Evolutionary conservation across 306 rosid species (phyloP).

Genomic region (Arachis hypogaea): DNA sequence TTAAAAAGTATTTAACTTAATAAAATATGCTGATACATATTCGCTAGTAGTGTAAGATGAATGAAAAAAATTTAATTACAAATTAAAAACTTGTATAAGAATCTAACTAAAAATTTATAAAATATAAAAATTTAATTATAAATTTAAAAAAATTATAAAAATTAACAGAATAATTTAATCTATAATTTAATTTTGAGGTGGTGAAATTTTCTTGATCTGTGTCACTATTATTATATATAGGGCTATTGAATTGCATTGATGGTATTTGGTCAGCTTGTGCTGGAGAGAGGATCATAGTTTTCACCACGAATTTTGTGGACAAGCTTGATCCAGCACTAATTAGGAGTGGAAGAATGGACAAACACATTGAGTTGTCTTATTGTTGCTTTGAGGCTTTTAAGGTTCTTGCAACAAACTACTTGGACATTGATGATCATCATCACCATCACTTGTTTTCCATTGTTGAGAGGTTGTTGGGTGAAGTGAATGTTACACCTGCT

Average conservation of each 20-base stretch:
- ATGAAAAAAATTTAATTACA: too few species aligned
- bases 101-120: too few species aligned
- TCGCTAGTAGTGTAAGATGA: too few species aligned
- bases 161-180: too few species aligned
- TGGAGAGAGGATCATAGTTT: slow-evolving; percentile 42
- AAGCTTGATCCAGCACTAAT: slow-evolving; percentile 48
- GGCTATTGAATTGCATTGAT: slow-evolving; percentile 46
- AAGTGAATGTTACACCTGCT: slow-evolving; percentile 37
- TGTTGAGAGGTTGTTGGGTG: slow-evolving; percentile 32
- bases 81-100: too few species aligned
- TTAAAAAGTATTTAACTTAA: too few species aligned
- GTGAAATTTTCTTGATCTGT: too few species aligned
- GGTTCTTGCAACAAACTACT: slow-evolving; percentile 45
- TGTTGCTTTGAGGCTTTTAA: slow-evolving; percentile 42
- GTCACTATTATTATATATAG: neutral
- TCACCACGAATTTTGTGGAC: slow-evolving; percentile 42
- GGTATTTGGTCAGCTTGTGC: slow-evolving; percentile 52
- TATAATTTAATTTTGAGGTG: too few species aligned
- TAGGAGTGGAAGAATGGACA: slow-evolving; percentile 49
- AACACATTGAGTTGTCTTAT: slow-evolving; percentile 40
- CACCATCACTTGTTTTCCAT: slow-evolving; percentile 23
- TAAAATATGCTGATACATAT: too few species aligned
- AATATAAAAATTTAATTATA: too few species aligned
- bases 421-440: slow-evolving; percentile 10
- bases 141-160: too few species aligned